Evolutionary conservation across 495 filamentous ascomycete species (phyloP), one percentile per base, ranked within the genome.

Genomic region (Niebla homalea): DNA sequence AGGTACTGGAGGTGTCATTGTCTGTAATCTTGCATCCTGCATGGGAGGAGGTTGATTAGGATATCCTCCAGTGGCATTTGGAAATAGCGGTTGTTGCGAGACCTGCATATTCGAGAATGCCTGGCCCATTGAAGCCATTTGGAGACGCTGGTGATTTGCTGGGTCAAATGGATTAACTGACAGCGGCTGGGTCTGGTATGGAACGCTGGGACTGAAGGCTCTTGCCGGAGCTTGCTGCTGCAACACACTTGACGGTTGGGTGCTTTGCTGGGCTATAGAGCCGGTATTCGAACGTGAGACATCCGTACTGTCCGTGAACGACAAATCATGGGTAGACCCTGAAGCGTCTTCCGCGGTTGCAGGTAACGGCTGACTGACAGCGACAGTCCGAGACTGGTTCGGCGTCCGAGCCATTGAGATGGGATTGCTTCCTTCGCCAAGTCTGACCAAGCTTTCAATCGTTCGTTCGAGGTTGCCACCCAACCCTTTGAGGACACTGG

Each of bases 391-490:
- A 32, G 47, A 25, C 35, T 46, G 49, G 41, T 60, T 62, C 20
- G 72, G 66, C 20, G 67, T 68, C 46, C 62, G 61, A 4, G 63
- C 48, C 35, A 69, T 65, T 51, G 68, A 68, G 20, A 60, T 52
- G 11, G 74, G 65, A 15, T 67, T 63, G 36, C 66, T 69, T 11
- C 75, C 73, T 48, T 94, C 89, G 12, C 89, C 89, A 45, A 93
- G 64, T 58, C 86, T 73, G 11, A 87, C 72, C 59, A 98, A 62
- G 15, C 88, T 79, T 62, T 96, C 90, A 26, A 95, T 76, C 0
- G 88, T 73, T 59, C 80, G 84, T 49, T 94, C 84, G 37, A 98
- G 55, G 58, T 93, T 89, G 2, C 93, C 92, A 50, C 80, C 74
- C 6, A 89, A 70, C 11, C 83, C 82, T 51, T 85, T 84, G 22